Evolutionary conservation across 2,329 filamentous ascomycete genomes (phyloP), one percentile per base, ranked within the genome.

Genomic region (Trichoderma semiorbis): DNA sequence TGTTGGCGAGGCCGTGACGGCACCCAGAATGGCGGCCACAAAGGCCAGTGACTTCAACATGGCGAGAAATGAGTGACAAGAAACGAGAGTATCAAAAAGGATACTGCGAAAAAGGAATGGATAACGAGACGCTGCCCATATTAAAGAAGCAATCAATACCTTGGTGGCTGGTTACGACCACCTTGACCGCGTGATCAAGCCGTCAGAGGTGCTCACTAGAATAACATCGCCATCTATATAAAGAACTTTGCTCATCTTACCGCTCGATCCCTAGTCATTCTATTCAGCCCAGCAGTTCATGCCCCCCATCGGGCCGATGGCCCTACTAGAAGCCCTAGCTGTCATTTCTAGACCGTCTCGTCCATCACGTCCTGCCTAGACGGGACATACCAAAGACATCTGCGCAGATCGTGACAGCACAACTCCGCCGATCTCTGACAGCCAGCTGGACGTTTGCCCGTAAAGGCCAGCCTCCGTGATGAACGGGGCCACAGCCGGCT

Each of bases 1-100:
- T 32, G 70, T 50, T 18, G 75, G 73, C n/a, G 67, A 71, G 57
- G 76, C 76, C 30, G 73, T 70, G 24, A 73, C 75, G 36, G 61
- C 66, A n/a, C 69, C 74, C 53, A 74, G 55, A 24, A 75, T 32
- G 24, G 74, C 61, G 57, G 71, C 73, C 67, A 73, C 26, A 50
- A 62, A 70, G 11, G 70, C 63, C 58, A 70, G 53, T 30, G 72
- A 57, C 39, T 72, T 74, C 64, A 75, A 60, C 74, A 74, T 75
- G 47, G 36, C 62, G 70, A 32, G 21, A 14, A 28, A 60, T 30
- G 62, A 71, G 32, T 26, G 62, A 58, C 16, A n/a, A 7, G 18
- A 34, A 61, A 50, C 53, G 7, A 65, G 26, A 21, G 30, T 55
- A 62, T 30, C 14, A 32, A 28, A 66, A 55, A 36, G 7, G 11